Conservation (phyloP, 129 eudicot genomes). For the Chrysanthemum lavandulifolium region DNA sequence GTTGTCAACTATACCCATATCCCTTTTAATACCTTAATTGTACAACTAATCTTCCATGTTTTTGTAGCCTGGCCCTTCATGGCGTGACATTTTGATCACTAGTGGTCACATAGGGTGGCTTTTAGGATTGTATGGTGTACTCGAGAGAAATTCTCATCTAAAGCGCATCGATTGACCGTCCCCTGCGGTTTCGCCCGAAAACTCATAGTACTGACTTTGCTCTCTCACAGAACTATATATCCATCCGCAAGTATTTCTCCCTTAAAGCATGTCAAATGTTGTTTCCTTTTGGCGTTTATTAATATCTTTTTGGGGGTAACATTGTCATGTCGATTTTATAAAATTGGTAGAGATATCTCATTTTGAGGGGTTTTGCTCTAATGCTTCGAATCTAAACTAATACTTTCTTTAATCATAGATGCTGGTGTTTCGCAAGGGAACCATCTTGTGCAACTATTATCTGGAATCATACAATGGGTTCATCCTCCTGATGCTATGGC, state of each 20-base stretch:
- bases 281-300: slow-evolving; percentile 6
- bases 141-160: slow-evolving; percentile 75
- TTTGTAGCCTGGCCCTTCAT: slow-evolving; percentile 85
- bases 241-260: slow-evolving; percentile 60
- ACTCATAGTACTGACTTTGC: slow-evolving; percentile 76
- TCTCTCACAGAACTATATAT: slow-evolving; percentile 73
- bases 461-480: slow-evolving; percentile 78
- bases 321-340: too few species aligned
- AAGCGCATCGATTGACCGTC: slow-evolving; percentile 93
- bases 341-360: too few species aligned
- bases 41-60: slow-evolving; percentile 7
- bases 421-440: slow-evolving; percentile 62
- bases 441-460: slow-evolving; percentile 76
- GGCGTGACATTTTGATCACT: slow-evolving; percentile 81
- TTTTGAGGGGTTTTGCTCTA: neutral
- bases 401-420: slow-evolving; percentile 39
- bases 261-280: slow-evolving; percentile 4
- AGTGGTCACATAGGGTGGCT: slow-evolving; percentile 92
- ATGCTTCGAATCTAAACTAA: slow-evolving; percentile 12
- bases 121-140: slow-evolving; percentile 68
- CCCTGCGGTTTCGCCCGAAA: slow-evolving; percentile 98
- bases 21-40: slow-evolving; percentile 7
- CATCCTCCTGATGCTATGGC: slow-evolving; percentile 80
- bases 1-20: neutral
- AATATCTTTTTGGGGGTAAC: slow-evolving; percentile 1